These are phyloP conservation scores for Papiliotrema flavescens DNA, from an alignment of 1,284 basidiomycete genomes.

Conservation along the genomic window DNA sequence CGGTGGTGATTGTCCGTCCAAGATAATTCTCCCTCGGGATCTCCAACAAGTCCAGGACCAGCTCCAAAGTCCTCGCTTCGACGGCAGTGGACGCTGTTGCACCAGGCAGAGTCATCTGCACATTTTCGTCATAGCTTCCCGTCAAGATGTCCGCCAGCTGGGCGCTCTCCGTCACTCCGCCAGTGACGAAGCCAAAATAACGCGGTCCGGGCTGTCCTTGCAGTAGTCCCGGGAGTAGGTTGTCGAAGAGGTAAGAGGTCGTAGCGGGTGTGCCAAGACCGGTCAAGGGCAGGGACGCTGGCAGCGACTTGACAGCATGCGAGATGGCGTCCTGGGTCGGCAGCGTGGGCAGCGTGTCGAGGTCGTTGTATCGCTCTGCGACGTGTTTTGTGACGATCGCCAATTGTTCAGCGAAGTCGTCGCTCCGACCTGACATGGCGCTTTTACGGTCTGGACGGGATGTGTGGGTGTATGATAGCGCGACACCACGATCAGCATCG, in stretches of 20 bases:
- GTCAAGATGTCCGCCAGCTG: constrained; percentile 49
- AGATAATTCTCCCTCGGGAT: constrained; percentile 42
- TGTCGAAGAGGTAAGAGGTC: constrained; percentile 29
- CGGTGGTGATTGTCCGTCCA: constrained; percentile 53
- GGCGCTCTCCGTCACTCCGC: constrained; percentile 50
- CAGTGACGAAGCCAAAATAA: constrained; percentile 55
- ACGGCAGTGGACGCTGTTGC: constrained; percentile 49
- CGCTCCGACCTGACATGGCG: not conserved
- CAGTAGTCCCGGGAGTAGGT: constrained; percentile 44
- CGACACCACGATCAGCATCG: too few relatives aligned
- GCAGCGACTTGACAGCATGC: constrained; percentile 25
- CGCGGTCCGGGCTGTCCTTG: constrained; percentile 50
- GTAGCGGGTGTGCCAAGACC: constrained; percentile 41
- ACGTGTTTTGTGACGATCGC: constrained; percentile 24
- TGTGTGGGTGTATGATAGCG: too few relatives aligned
- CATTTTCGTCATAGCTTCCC: constrained; percentile 51
- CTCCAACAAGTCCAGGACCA: constrained; percentile 51
- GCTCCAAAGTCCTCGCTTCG: constrained; percentile 48
- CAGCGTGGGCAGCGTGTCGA: constrained; percentile 24
- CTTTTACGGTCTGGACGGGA: too few relatives aligned
- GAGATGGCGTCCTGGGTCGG: constrained; percentile 13
- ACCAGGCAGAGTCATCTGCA: constrained; percentile 50
- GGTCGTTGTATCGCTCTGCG: constrained; percentile 15
- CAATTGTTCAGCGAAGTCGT: constrained; percentile 20
- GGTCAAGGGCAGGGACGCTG: constrained; percentile 24